phyloP scores from a whole-genome alignment of 257 asterid species.

The Lycium ferocissimum region DNA sequence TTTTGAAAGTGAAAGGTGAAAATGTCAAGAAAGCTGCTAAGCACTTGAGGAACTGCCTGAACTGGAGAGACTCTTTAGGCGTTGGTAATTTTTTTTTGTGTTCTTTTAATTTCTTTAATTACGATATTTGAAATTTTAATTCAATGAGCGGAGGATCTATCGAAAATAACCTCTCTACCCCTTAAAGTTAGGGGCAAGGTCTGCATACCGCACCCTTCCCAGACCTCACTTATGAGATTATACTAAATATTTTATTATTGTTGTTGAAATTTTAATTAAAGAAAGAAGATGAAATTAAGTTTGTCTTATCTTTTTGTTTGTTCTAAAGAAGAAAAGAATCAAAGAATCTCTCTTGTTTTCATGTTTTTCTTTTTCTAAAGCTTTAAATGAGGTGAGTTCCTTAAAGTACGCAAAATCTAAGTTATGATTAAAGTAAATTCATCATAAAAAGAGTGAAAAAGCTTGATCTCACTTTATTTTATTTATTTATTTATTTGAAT shows the following conservation, averaged over 20 bases:
- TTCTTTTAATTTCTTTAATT: background rate
- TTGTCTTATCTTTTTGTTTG: constrained; percentile 41
- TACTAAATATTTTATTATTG: no score
- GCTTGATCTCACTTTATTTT: constrained; percentile 29
- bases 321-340: constrained; percentile 26
- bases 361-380: constrained; percentile 19
- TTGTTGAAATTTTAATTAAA: background rate
- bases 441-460: constrained; percentile 15
- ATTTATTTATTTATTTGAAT: constrained; percentile 42
- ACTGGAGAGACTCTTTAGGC: constrained; percentile 89
- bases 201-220: no score
- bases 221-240: no score
- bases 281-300: background rate
- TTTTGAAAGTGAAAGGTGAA: constrained; percentile 79
- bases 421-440: constrained; percentile 27
- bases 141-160: no score
- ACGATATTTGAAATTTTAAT: background rate
- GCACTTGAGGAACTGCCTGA: constrained; percentile 71
- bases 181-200: no score
- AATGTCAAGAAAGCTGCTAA: constrained; percentile 89
- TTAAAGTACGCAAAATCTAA: constrained; percentile 33
- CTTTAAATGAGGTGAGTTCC: constrained; percentile 24
- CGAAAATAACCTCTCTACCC: no score
- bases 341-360: constrained; percentile 49
- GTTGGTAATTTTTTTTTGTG: constrained; percentile 50